A percentile compares a stretch with the other conserved stretches of the same genome.
phyloP scores from a whole-genome alignment of 345 rosid species.

The Syzygium grande region DNA sequence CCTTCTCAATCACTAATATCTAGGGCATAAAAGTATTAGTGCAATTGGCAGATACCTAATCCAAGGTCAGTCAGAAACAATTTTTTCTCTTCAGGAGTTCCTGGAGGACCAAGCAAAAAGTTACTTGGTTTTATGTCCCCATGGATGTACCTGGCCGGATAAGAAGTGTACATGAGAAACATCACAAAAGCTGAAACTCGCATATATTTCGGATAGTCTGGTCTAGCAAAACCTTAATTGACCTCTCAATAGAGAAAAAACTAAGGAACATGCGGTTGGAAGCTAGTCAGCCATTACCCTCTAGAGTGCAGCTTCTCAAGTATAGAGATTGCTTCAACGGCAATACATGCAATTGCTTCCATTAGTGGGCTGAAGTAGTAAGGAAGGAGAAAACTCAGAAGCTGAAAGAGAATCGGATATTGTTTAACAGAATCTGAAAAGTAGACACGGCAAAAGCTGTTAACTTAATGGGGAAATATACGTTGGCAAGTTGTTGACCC shows the following conservation, averaged over 20 bases:
- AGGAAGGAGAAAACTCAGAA: neutral
- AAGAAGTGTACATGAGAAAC: neutral
- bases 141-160: neutral
- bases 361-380: constrained; percentile 55
- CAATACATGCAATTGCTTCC: constrained; percentile 90
- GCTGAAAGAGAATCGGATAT: neutral
- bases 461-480: constrained; percentile 10
- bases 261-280: neutral
- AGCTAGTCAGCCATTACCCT: constrained; percentile 32
- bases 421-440: neutral
- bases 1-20: neutral
- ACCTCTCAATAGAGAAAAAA: neutral
- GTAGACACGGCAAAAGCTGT: neutral
- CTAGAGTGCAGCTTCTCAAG: constrained; percentile 82
- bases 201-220: neutral
- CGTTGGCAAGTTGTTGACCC: constrained; percentile 67
- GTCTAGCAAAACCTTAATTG: neutral
- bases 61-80: neutral
- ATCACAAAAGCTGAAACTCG: neutral
- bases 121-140: neutral
- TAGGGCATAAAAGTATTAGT: neutral
- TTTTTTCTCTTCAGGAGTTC: neutral
- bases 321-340: constrained; percentile 82
- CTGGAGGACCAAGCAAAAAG: constrained; percentile 1
- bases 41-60: neutral